phyloP scores from a whole-genome alignment of 164 flowering plant genomes.

The Vitis vinifera region ASM3070453v1 NC_081817.1:3456501-3457000 shows the following conservation, averaged over 20 bases:
- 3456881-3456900: conserved; percentile 90
- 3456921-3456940: conserved; percentile 87
- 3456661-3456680: conserved; percentile 73
- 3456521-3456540: conserved; percentile 81
- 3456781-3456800: conserved; percentile 93
- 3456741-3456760: conserved; percentile 75
- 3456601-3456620: conserved; percentile 95
- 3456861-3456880: conserved; percentile 68
- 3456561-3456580: conserved; percentile 74
- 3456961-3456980: conserved; percentile 55
- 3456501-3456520: conserved; percentile 80
- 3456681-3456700: conserved; percentile 94
- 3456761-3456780: conserved; percentile 87
- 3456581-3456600: conserved; percentile 96
- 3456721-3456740: conserved; percentile 86
- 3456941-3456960: conserved; percentile 87
- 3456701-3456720: conserved; percentile 88
- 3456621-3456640: conserved; percentile 94
- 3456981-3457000: conserved; percentile 67
- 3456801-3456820: conserved; percentile 98
- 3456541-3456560: conserved; percentile 43
- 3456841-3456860: conserved; percentile 59
- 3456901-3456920: conserved; percentile 90
- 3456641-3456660: conserved; percentile 86
- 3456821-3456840: conserved; percentile 80